Base-by-base conservation (phyloP, 495 filamentous ascomycete species). In the Letharia columbiana region DNA sequence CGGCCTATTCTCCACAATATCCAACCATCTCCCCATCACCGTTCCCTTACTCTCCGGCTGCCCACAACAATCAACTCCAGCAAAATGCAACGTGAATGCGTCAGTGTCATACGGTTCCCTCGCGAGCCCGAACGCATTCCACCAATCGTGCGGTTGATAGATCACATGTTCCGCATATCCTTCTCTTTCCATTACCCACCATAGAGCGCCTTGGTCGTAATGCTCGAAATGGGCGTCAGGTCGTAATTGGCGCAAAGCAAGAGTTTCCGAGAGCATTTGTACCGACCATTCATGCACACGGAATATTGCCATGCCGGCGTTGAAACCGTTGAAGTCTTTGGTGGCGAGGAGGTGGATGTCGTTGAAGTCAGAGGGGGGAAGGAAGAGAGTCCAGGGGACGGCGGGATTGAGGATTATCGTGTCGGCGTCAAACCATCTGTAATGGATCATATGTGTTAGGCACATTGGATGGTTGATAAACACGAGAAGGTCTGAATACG, bases 351-450 rank as follows among this genome's bases (percentile, higher is more conserved):
- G 71, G 69, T 81, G 72, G 66, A 79, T 74, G 54, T 77, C 70
- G 20, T 70, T 62, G 65, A 79, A 74, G 39, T 76, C 73, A 23
- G 70, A 49, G 1, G 80, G 79, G 2, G 80, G 78, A 40, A 80
- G 76, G 67, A 81, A 82, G 54, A 75, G 72, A 15, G 78, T 72
- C 64, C 77, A 71, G 15, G 79, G 78, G 35, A 82, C 72, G 10
- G 71, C 68, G 9, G 71, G 71, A 66, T 80, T 82, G 20, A 80
- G 67, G 65, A 81, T 66, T 61, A 80, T 73, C 15, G 75, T 72
- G 64, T 79, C 75, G 61, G 77, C 77, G 61, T 80, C 80, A 42
- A 75, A 68, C 76, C 76, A 82, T 66, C 79, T 81, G 63, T 49
- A 58, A 28, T 28, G 23, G 23, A 28, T 28, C 23, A 28, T 28